Percentiles rank a stretch among this genome's conserved stretches.
These are phyloP conservation scores for Millerago galiae DNA, from an alignment of 805 yeast species.

Conservation along the genomic window DNA sequence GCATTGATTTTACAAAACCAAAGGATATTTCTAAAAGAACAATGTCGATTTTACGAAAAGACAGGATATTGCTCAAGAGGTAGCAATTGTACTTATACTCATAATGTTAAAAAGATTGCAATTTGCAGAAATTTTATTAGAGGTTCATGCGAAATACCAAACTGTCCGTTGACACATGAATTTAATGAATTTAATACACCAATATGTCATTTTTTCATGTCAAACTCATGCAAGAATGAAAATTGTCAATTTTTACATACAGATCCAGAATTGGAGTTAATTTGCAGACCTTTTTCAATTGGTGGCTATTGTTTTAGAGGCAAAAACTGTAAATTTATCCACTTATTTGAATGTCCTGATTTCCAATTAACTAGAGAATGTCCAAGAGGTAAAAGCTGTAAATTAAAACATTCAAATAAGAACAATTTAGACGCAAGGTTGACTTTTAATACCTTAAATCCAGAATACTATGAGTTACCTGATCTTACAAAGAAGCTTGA, in stretches of 20 bases:
- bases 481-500: constrained; percentile 13
- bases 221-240: constrained; percentile 40
- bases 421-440: constrained; percentile 20
- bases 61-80: constrained; percentile 42
- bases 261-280: constrained; percentile 34
- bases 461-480: constrained; percentile 19
- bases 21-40: constrained; percentile 21
- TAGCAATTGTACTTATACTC: constrained; percentile 45
- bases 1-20: constrained; percentile 17
- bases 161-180: constrained; percentile 52
- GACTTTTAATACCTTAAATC: constrained; percentile 16
- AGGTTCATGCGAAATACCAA: constrained; percentile 38
- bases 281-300: constrained; percentile 63
- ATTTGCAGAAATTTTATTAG: constrained; percentile 46
- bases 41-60: constrained; percentile 23
- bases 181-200: constrained; percentile 56
- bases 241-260: constrained; percentile 48
- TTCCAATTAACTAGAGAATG: constrained; percentile 56
- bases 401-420: constrained; percentile 41
- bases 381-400: constrained; percentile 44
- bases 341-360: constrained; percentile 65
- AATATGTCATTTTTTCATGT: constrained; percentile 46
- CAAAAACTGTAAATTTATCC: constrained; percentile 46
- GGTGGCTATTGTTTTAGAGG: constrained; percentile 69
- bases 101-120: constrained; percentile 43